Evolutionary conservation across 75 land plant species (phyloP).

Genomic region (Pinus taeda): DNA sequence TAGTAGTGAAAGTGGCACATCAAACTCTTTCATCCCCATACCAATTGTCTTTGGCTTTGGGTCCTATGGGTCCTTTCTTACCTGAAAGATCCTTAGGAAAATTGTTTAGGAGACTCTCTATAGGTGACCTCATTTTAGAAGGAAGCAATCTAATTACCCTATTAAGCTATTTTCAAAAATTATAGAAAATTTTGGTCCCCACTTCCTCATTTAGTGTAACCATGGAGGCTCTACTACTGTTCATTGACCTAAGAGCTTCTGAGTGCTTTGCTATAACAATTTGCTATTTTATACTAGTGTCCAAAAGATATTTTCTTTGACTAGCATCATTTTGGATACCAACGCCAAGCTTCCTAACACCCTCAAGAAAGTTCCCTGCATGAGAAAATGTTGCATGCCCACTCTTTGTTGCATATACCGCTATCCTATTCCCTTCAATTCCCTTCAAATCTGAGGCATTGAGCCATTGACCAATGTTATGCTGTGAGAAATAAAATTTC

Average conservation of each 20-base stretch:
- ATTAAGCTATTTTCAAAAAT: slow-evolving; percentile 15
- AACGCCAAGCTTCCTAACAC: background rate
- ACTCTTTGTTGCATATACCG: slow-evolving; percentile 25
- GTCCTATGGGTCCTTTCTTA: too few relatives aligned
- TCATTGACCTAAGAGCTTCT: background rate
- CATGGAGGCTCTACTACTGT: slow-evolving; percentile 26
- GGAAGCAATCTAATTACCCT: slow-evolving; percentile 25
- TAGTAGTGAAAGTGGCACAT: too few relatives aligned
- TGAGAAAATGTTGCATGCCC: slow-evolving; percentile 39
- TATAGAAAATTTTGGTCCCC: slow-evolving; percentile 36
- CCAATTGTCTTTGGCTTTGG: too few relatives aligned
- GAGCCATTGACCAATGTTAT: too few relatives aligned
- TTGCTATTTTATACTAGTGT: background rate
- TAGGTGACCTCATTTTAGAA: slow-evolving; percentile 16
- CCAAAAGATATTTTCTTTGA: slow-evolving; percentile 16
- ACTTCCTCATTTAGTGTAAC: slow-evolving; percentile 36
- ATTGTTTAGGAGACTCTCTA: too few relatives aligned
- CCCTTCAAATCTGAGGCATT: too few relatives aligned
- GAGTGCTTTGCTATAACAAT: slow-evolving; percentile 17
- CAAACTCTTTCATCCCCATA: too few relatives aligned
- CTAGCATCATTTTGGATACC: slow-evolving; percentile 22
- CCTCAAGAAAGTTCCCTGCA: slow-evolving; percentile 31
- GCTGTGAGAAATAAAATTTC: too few relatives aligned
- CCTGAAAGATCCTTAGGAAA: too few relatives aligned
- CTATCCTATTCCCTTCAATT: background rate